Evolutionary conservation across 106 monocot genomes (phyloP), one percentile per base, ranked within the genome.

Genomic region (Agapanthus africanus): DNA sequence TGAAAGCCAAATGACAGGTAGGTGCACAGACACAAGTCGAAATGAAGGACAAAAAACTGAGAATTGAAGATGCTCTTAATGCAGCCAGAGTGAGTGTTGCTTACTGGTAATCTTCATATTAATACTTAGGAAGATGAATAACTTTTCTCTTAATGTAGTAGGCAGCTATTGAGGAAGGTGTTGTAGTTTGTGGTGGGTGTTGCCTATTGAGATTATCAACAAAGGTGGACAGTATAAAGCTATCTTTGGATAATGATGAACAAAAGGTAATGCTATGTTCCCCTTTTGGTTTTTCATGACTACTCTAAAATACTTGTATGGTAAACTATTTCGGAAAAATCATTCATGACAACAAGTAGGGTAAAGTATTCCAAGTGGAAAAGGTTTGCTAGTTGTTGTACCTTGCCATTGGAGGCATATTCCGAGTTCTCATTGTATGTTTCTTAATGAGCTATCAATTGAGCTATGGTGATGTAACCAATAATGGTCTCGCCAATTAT

Each of bases 121-220:
- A 42, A 52, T 18, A 7, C 37, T 65, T 13, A 67, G 4, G 61
- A 61, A 36, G 34, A 36, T 32, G 40, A 18, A n/a, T 51, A 22
- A 21, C 18, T 54, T 71, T 28, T 65, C 7, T 9, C 16, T 19
- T 40, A 59, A 31, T 71, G 15, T 46, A 41, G 15, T 67, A 93
- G 90, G 82, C 94, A 60, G 87, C 90, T 65, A 80, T 94, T 75
- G 90, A 90, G 51, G 90, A 94, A 90, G 94, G 90, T 67, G 84
- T 90, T 79, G 90, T 94, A 21, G 82, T 90, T 71, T 87, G 94
- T 69, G 90, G 90, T 74, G 94, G 94, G 56, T 94, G 94, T 77
- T 73, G 78, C 67, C 70, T 94, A 52, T 52, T 94, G 63, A 84
- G 90, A 65, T 74, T 94, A 41, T 87, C 94, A 11, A 51, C 23